Evolutionary conservation across 2,329 filamentous ascomycete genomes (phyloP).

Genomic region (Penicillium janthinellum): DNA sequence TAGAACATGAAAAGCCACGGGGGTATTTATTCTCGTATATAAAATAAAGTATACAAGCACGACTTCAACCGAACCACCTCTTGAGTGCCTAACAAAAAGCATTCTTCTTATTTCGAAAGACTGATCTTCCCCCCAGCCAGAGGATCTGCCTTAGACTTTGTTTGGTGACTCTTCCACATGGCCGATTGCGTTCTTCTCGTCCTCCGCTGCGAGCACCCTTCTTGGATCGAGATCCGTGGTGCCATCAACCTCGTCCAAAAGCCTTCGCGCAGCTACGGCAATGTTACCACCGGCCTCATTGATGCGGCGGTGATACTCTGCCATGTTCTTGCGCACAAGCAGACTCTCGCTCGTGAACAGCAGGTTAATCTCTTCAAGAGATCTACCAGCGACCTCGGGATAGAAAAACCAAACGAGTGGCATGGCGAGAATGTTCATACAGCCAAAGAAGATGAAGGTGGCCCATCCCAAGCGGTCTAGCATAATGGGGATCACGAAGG

Average conservation of each 20-base stretch:
- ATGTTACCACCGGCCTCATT: conserved; percentile 33
- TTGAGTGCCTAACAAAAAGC: conserved; percentile 1
- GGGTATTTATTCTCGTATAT: no score
- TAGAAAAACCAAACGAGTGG: neutral
- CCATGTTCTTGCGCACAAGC: conserved; percentile 36
- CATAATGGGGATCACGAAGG: conserved; percentile 33
- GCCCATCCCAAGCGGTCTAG: conserved; percentile 30
- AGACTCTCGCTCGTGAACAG: conserved; percentile 11
- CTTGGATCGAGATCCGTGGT: conserved; percentile 17
- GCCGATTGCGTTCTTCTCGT: neutral
- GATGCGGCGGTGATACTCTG: conserved; percentile 32
- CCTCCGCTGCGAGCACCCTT: conserved; percentile 5
- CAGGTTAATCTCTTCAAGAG: neutral
- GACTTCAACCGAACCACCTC: neutral
- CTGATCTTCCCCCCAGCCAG: neutral
- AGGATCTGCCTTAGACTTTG: conserved; percentile 2
- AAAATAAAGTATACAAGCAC: neutral
- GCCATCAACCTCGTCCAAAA: conserved; percentile 36
- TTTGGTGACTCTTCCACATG: conserved; percentile 1
- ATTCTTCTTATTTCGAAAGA: neutral
- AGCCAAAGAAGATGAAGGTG: conserved; percentile 32
- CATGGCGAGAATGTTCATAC: conserved; percentile 28
- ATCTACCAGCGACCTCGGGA: conserved; percentile 14
- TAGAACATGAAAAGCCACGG: neutral
- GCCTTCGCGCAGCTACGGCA: conserved; percentile 31